Evolutionary conservation across 768 basidiomycete genomes (phyloP).

Genomic region (Artomyces pyxidatus): DNA sequence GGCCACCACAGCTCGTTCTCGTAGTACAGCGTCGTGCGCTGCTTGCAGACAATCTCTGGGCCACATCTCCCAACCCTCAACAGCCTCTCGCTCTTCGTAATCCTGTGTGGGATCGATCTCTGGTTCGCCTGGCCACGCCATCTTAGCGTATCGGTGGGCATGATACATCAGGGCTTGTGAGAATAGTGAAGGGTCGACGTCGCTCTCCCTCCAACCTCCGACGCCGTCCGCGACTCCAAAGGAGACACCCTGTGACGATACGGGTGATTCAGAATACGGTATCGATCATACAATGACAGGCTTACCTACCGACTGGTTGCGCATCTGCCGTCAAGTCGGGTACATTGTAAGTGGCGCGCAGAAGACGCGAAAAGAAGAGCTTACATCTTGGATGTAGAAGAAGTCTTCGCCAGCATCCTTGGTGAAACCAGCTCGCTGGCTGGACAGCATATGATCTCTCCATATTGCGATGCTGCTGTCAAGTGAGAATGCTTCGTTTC

Average conservation of each 20-base stretch:
- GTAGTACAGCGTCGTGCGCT: constrained; percentile 62
- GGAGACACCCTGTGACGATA: constrained; percentile 50
- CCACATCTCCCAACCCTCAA: constrained; percentile 63
- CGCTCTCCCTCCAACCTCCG: constrained; percentile 81
- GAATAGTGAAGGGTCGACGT: constrained; percentile 84
- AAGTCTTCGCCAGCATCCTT: constrained; percentile 50
- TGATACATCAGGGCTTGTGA: constrained; percentile 89
- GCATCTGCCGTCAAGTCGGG: no score
- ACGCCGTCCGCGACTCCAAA: constrained; percentile 91
- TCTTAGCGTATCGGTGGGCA: constrained; percentile 61
- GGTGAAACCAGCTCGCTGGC: constrained; percentile 32
- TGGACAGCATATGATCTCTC: constrained; percentile 55
- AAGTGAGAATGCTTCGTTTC: constrained; percentile 43
- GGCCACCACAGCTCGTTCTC: constrained; percentile 43
- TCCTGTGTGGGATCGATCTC: constrained; percentile 73
- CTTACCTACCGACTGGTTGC: constrained; percentile 63
- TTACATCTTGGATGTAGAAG: constrained; percentile 62
- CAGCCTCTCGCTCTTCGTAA: constrained; percentile 53
- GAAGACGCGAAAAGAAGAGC: constrained; percentile 19
- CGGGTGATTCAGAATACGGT: constrained; percentile 11
- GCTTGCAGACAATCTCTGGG: constrained; percentile 64
- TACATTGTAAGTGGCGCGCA: no score
- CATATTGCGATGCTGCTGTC: constrained; percentile 57
- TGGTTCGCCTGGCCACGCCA: constrained; percentile 77
- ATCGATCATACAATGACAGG: background rate